Conservation (phyloP, 345 rosid species). For the Corchorus olitorius region DNA sequence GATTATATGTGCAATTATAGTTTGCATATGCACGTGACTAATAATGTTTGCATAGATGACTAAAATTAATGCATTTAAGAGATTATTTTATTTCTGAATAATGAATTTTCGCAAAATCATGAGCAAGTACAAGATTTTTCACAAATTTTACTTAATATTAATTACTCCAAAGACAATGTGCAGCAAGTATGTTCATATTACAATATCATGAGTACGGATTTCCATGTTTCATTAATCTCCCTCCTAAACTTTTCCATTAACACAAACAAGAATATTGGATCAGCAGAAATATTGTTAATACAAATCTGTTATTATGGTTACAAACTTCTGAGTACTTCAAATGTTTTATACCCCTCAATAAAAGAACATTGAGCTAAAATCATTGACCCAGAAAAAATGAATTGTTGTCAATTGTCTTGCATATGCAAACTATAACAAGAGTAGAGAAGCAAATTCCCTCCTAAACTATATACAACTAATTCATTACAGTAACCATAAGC, state of each 20-base stretch:
- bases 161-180: background rate
- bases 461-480: too few relatives aligned
- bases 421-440: too few relatives aligned
- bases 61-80: background rate
- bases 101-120: background rate
- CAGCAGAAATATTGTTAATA: background rate
- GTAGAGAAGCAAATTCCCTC: too few relatives aligned
- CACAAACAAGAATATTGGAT: background rate
- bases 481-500: background rate
- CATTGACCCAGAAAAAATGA: background rate
- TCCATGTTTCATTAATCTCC: background rate
- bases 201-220: background rate
- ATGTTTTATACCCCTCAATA: background rate
- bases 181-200: background rate
- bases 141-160: background rate
- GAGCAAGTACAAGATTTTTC: background rate
- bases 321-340: background rate
- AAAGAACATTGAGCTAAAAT: background rate
- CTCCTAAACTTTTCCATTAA: too few relatives aligned
- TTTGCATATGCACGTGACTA: background rate
- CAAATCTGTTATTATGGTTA: background rate
- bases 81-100: background rate
- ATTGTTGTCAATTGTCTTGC: background rate
- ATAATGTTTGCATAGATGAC: background rate
- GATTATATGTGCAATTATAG: background rate